A percentile compares a stretch with the other conserved stretches of the same genome.
Evolutionary conservation across 1,139 yeast genomes (phyloP).

Genomic region (Zygosaccharomyces pseudobailii): DNA sequence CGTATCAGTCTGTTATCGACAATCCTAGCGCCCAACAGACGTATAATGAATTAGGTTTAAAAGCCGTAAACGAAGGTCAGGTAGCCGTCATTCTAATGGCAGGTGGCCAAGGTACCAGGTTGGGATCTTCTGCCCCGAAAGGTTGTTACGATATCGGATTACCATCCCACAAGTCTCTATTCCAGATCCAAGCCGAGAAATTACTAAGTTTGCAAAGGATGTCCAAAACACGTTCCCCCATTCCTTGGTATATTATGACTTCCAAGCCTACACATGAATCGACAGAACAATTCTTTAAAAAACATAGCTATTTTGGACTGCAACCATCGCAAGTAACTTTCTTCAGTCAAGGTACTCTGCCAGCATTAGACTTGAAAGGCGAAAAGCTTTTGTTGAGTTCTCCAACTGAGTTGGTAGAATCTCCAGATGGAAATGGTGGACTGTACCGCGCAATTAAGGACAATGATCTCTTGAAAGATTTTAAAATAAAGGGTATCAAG

Average conservation of each 20-base stretch:
- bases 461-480: slow-evolving; percentile 64
- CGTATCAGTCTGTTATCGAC: slow-evolving; percentile 30
- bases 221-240: slow-evolving; percentile 39
- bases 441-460: slow-evolving; percentile 75
- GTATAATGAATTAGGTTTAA: slow-evolving; percentile 61
- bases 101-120: slow-evolving; percentile 96
- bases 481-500: slow-evolving; percentile 63
- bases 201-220: slow-evolving; percentile 58
- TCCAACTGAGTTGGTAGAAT: slow-evolving; percentile 57
- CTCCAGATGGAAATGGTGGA: slow-evolving; percentile 99
- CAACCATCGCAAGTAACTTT: slow-evolving; percentile 55
- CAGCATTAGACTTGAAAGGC: slow-evolving; percentile 77
- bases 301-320: slow-evolving; percentile 68
- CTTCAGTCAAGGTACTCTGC: slow-evolving; percentile 93
- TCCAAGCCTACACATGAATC: slow-evolving; percentile 78
- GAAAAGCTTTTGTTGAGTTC: slow-evolving; percentile 60
- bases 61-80: slow-evolving; percentile 62
- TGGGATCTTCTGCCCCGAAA: slow-evolving; percentile 86
- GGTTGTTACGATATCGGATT: slow-evolving; percentile 88
- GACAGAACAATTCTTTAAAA: slow-evolving; percentile 68
- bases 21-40: slow-evolving; percentile 29
- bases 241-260: slow-evolving; percentile 95
- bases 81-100: slow-evolving; percentile 93
- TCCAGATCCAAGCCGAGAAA: slow-evolving; percentile 91
- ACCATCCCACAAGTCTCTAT: slow-evolving; percentile 78